Base-by-base conservation (phyloP, 2,329 filamentous ascomycete genomes). In the Sporothrix brasiliensis region DNA sequence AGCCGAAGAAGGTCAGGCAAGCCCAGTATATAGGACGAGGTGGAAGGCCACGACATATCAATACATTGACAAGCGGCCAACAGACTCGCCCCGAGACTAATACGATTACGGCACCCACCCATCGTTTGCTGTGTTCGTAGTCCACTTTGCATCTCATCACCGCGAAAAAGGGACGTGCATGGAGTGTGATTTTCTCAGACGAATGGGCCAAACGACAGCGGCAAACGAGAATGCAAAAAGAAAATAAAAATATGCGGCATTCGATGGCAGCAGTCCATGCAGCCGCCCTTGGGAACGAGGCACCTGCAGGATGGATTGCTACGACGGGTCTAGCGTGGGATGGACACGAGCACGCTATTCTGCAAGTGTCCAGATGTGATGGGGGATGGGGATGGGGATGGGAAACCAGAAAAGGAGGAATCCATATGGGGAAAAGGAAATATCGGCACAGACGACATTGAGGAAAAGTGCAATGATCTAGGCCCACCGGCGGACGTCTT, bases 321-420 rank as follows among this genome's bases (percentile, higher is more conserved):
- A 53, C 30, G 50, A 56, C 30, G 50, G 49, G 65, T 56, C 50
- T 67, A 67, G 65, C 65, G 65, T 67, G 34, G 65, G 50, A 44
- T 47, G 49, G 49, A 24, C 13, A 53, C 21, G 61, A 14, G 14
- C 13, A 58, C 53, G 27, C 30, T 58, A 58, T 58, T 41, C 54
- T 47, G 58, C 27, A 63, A 47, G 14, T 63, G 39, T 24, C 27
- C 6, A 39, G 58, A 44, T n/a, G 58, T 14, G 39, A 61, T 44
- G 54, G 34, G 30, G 11, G 41, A 63, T 16, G 39, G 58, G 11
- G 41, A 63, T 16, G 39, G 58, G 27, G 39, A 63, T 3, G 19
- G 21, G 19, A n/a, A 60, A 21, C 19, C 19, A 21, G 7, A 11
- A n/a, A 19, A 39, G 56, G 19, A 21, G 39, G 58, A 39, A 63